phyloP scores from a whole-genome alignment of 2,329 filamentous ascomycete species.

The Stromatinia cepivora region DNA sequence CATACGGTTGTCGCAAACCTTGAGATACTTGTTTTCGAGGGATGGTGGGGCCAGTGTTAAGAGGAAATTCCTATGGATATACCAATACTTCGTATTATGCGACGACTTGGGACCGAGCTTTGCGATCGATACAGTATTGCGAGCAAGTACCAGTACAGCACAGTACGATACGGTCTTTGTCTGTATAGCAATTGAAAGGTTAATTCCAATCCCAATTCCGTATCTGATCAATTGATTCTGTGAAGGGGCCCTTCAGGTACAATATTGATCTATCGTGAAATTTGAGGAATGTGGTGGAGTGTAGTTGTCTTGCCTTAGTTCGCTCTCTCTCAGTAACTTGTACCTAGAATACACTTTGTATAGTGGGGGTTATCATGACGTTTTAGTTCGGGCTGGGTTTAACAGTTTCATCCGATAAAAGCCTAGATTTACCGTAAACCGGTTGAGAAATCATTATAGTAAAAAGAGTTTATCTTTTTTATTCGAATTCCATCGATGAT shows the following conservation, averaged over 20 bases:
- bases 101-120: slow-evolving; percentile 15
- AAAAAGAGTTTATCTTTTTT: not conserved
- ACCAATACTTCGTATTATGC: not conserved
- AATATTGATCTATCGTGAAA: not conserved
- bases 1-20: slow-evolving; percentile 23
- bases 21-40: slow-evolving; percentile 3
- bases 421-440: slow-evolving; percentile 1
- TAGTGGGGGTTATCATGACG: slow-evolving; percentile 18
- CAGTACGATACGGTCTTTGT: not conserved
- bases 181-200: not conserved
- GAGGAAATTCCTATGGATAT: not conserved
- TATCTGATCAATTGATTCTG: not conserved
- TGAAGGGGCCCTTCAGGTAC: not conserved
- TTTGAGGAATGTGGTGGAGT: not conserved
- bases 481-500: not conserved
- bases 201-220: not conserved
- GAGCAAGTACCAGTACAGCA: not conserved
- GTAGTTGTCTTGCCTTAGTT: not conserved
- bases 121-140: not conserved
- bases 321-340: not conserved
- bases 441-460: not conserved
- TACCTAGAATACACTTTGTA: not conserved
- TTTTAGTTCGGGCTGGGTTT: slow-evolving; percentile 1
- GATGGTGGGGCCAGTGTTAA: slow-evolving; percentile 16
- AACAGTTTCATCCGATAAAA: slow-evolving; percentile 5